A percentile compares a stretch with the other conserved stretches of the same genome.
Conservation (phyloP, 768 basidiomycete genomes). For the Boletus vinaceobasis region DNA sequence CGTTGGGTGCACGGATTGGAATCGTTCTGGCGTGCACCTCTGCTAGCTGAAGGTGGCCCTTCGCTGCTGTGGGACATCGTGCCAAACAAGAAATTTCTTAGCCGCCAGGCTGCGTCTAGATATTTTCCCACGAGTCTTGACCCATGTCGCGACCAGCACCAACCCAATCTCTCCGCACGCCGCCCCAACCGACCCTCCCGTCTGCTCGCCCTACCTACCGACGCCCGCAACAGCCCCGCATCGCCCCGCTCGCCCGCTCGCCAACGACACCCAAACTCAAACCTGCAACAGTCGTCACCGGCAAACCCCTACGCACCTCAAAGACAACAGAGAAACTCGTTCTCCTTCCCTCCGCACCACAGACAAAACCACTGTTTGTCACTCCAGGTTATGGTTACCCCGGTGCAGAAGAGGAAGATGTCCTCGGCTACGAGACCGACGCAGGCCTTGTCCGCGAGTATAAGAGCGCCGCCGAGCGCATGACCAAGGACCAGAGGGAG, state of each 20-base stretch:
- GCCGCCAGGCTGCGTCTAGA: too few relatives aligned
- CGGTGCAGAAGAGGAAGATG: conserved; percentile 38
- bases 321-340: conserved; percentile 93
- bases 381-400: conserved; percentile 13
- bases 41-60: too few relatives aligned
- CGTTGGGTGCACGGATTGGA: too few relatives aligned
- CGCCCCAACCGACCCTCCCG: conserved; percentile 24
- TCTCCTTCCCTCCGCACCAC: conserved; percentile 83
- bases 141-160: conserved; percentile 7
- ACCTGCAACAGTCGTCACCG: conserved; percentile 15
- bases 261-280: conserved; percentile 18
- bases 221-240: conserved; percentile 22
- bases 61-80: too few relatives aligned
- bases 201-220: conserved; percentile 19
- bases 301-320: conserved; percentile 72
- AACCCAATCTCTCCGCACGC: conserved; percentile 6
- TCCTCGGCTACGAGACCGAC: conserved; percentile 64
- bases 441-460: conserved; percentile 63
- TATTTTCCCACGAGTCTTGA: not conserved
- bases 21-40: too few relatives aligned
- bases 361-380: conserved; percentile 64
- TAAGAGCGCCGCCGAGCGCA: conserved; percentile 83
- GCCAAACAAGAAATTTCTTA: too few relatives aligned
- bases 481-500: conserved; percentile 83
- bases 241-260: conserved; percentile 15